Base-by-base conservation (phyloP, 768 basidiomycete genomes). In the Dendrothele bispora region DNA sequence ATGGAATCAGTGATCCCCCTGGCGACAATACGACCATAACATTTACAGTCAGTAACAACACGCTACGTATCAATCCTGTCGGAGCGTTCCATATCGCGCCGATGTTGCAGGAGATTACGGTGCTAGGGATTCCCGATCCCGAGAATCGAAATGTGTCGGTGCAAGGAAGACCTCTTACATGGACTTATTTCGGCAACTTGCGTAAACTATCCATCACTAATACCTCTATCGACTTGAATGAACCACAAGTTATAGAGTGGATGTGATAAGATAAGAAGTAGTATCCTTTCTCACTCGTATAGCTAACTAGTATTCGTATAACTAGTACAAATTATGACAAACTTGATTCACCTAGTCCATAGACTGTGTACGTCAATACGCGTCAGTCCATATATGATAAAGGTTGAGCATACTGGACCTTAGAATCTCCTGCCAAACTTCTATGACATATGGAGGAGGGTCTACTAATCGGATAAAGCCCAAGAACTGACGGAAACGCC, bases 1-100 rank as follows among this genome's bases (percentile, higher is more conserved):
- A 90, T 56, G 88, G 87, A 7, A 71, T 80, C 29, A 81, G 72
- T 54, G 59, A 74, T 46, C 80, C 80, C 18, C 80, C 81, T n/a
- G 75, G 76, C n/a, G 71, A 74, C 3, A 75, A 66, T 59, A 74
- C 70, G 45, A 75, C 57, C 7, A 57, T 88, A 44, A 71, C 56
- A 1, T 78, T 88, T 59, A 43, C 52, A 1, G 77, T 71, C 6
- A 49, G 52, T 3, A 54, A 55, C 11, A 61, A 66, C 8, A 45
- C 59, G 40, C 51, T 88, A 22, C 43, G 46, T 0, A 69, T 86
- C 25, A 52, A 50, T 27, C 67, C 63, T 35, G 40, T 48, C 2
- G 80, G 75, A 2, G 34, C 55, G 11, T 85, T 75, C 64, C 39
- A 65, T 3, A 61, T 86, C 10, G 56, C 46, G 3, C 80, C 80